These are phyloP conservation scores for Colletotrichum costaricense DNA, from an alignment of 2,329 filamentous ascomycete genomes.

Conservation along the genomic window DNA sequence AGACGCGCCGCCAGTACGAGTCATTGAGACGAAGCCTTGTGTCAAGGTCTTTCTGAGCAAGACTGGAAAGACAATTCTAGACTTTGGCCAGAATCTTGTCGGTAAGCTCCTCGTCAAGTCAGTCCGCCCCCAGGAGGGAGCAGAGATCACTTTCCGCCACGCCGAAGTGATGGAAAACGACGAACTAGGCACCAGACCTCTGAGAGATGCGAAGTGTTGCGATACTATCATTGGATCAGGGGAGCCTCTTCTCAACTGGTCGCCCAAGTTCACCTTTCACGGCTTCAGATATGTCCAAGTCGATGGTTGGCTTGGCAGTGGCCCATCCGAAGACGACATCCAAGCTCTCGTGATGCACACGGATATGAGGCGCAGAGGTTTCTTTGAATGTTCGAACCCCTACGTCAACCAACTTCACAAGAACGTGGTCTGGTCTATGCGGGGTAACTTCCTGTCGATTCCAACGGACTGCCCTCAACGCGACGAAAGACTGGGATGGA, in stretches of 20 bases:
- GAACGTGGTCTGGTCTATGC: slow-evolving; percentile 28
- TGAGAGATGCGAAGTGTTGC: slow-evolving; percentile 47
- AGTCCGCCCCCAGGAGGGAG: slow-evolving; percentile 36
- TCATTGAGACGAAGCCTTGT: background rate
- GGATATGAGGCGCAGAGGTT: slow-evolving; percentile 20
- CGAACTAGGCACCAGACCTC: slow-evolving; percentile 51
- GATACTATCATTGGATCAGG: background rate
- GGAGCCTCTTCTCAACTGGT: background rate
- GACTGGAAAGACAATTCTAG: slow-evolving; percentile 50
- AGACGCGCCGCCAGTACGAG: background rate
- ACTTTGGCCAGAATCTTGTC: slow-evolving; percentile 58
- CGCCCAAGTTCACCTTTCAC: slow-evolving; percentile 57
- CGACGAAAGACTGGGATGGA: slow-evolving; percentile 29
- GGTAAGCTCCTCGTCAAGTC: slow-evolving; percentile 45
- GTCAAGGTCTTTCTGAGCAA: background rate
- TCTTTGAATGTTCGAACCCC: slow-evolving; percentile 21
- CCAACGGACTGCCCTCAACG: slow-evolving; percentile 34
- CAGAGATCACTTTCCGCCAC: slow-evolving; percentile 45
- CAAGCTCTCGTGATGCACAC: slow-evolving; percentile 25
- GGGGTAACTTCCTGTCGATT: slow-evolving; percentile 32
- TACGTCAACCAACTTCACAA: slow-evolving; percentile 26
- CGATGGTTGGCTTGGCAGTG: slow-evolving; percentile 45
- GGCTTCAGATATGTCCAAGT: slow-evolving; percentile 62
- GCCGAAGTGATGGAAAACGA: slow-evolving; percentile 56
- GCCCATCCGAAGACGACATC: background rate